Conservation (phyloP, 2,329 filamentous ascomycete genomes). For the Fusarium udum region DNA sequence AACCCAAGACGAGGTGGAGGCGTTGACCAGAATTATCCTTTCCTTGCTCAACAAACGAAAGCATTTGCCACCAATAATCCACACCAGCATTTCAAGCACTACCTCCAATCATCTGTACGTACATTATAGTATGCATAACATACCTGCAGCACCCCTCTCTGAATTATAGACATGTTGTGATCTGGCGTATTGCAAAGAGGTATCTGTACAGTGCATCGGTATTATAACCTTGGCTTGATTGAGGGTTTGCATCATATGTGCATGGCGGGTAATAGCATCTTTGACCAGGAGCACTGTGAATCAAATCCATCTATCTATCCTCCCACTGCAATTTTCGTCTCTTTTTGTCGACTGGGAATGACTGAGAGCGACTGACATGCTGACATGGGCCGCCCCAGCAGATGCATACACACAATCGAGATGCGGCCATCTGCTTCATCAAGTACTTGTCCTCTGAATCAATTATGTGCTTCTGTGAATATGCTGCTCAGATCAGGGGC, state of each 20-base stretch:
- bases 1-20: conserved; percentile 21
- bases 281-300: conserved; percentile 10
- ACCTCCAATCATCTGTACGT: conserved; percentile 41
- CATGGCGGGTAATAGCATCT: conserved; percentile 25
- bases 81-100: conserved; percentile 26
- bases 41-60: conserved; percentile 24
- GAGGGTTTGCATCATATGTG: conserved; percentile 29
- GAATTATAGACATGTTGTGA: conserved; percentile 24
- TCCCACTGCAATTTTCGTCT: background rate
- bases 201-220: conserved; percentile 1
- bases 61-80: conserved; percentile 29
- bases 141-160: conserved; percentile 46
- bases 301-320: background rate
- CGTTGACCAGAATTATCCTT: conserved; percentile 22
- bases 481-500: background rate
- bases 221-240: conserved; percentile 12
- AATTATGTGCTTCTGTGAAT: background rate
- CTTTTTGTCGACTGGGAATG: conserved; percentile 3
- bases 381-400: conserved; percentile 8
- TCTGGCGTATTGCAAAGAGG: conserved; percentile 21
- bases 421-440: conserved; percentile 28
- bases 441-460: conserved; percentile 11
- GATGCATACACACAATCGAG: conserved; percentile 21
- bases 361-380: background rate
- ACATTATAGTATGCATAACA: conserved; percentile 52